A percentile compares a stretch with the other conserved stretches of the same genome.
phyloP scores from a whole-genome alignment of 1,284 basidiomycete genomes.

The Cryptococcus amylolentus region DNA sequence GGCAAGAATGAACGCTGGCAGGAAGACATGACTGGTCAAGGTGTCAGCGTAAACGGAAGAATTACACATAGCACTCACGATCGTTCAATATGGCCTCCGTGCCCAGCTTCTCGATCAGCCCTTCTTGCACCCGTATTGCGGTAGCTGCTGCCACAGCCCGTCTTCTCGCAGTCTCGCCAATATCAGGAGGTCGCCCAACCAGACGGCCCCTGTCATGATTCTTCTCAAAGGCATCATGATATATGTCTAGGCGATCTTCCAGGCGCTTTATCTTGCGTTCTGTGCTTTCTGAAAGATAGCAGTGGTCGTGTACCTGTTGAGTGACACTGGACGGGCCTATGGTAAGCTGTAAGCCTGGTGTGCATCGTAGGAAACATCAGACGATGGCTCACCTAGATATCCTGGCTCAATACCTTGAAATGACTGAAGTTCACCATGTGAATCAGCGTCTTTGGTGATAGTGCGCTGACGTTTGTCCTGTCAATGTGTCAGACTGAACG shows the following conservation, averaged over 20 bases:
- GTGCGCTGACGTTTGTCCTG: background rate
- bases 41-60: background rate
- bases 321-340: background rate
- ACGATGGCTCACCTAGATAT: background rate
- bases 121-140: background rate
- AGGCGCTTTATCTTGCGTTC: background rate
- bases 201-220: background rate
- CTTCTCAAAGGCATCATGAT: background rate
- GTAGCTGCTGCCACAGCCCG: slow-evolving; percentile 2
- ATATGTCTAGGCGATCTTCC: background rate
- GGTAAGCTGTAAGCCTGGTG: background rate
- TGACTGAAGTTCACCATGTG: background rate
- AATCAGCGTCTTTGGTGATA: background rate
- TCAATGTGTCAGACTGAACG: background rate
- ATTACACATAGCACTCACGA: background rate
- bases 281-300: background rate
- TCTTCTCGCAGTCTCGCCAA: background rate
- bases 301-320: background rate
- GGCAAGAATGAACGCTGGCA: background rate
- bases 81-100: background rate
- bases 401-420: background rate
- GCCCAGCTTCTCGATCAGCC: background rate
- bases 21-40: background rate
- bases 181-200: slow-evolving; percentile 1
- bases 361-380: too few relatives aligned